These are phyloP conservation scores for Batkoa obscura DNA, from an alignment of 371 early-diverging fungal genomes.

Conservation along the genomic window DNA sequence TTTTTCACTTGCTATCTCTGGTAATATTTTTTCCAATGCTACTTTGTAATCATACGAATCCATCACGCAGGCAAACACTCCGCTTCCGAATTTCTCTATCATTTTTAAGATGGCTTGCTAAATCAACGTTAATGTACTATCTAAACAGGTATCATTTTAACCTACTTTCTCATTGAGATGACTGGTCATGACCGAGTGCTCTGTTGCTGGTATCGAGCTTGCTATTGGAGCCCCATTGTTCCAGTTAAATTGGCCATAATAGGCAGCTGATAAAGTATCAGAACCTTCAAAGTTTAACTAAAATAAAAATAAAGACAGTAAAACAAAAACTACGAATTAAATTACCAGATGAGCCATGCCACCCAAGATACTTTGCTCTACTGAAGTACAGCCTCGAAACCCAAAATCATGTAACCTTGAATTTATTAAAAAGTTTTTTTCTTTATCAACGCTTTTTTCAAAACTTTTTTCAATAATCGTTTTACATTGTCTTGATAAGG, in stretches of 20 bases:
- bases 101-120: constrained; percentile 35
- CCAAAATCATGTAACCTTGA: constrained; percentile 72
- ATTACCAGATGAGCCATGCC: constrained; percentile 53
- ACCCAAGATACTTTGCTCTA: constrained; percentile 66
- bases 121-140: background rate
- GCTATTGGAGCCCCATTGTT: constrained; percentile 50
- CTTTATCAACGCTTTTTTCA: constrained; percentile 34
- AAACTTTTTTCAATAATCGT: constrained; percentile 32
- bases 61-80: constrained; percentile 66
- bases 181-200: constrained; percentile 75
- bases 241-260: constrained; percentile 45
- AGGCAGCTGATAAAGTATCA: constrained; percentile 58
- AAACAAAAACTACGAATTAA: background rate
- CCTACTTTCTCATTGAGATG: constrained; percentile 30
- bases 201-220: constrained; percentile 64
- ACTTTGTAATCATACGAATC: constrained; percentile 45
- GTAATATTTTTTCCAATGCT: constrained; percentile 48
- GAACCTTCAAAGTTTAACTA: constrained; percentile 56
- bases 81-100: constrained; percentile 41
- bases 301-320: background rate
- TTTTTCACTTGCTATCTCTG: constrained; percentile 27
- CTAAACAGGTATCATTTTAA: background rate
- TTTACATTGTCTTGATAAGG: constrained; percentile 41
- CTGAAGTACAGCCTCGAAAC: constrained; percentile 68
- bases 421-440: constrained; percentile 18